Conservation (phyloP, 75 land plant species). For the Larix kaempferi region DNA sequence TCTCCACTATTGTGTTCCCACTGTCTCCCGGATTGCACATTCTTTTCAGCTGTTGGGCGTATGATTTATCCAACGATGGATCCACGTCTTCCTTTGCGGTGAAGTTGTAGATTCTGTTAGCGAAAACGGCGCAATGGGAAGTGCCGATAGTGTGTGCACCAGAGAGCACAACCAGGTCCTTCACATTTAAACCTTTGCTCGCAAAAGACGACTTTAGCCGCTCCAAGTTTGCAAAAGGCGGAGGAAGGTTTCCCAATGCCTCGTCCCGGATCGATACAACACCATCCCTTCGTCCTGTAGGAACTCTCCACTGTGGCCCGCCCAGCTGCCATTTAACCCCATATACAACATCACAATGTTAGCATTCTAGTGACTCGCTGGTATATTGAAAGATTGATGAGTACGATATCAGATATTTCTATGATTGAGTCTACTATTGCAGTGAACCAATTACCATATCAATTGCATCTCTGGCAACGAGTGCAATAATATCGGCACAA, state of each 20-base stretch:
- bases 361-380: too few relatives aligned
- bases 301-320: conserved; percentile 13
- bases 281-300: too few relatives aligned
- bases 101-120: too few relatives aligned
- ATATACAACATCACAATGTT: too few relatives aligned
- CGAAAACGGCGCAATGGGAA: conserved; percentile 28
- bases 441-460: too few relatives aligned
- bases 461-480: not conserved
- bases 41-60: conserved; percentile 11
- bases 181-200: conserved; percentile 17
- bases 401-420: too few relatives aligned
- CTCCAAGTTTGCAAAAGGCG: conserved; percentile 9
- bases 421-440: too few relatives aligned
- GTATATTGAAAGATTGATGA: too few relatives aligned
- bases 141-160: conserved; percentile 69
- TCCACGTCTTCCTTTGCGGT: too few relatives aligned
- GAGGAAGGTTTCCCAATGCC: conserved; percentile 17
- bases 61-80: conserved; percentile 22
- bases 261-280: conserved; percentile 18
- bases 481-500: conserved; percentile 49
- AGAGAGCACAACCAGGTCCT: conserved; percentile 35
- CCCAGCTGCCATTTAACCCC: not conserved
- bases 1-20: conserved; percentile 14
- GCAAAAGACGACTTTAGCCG: conserved; percentile 20
- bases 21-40: conserved; percentile 26